These are phyloP conservation scores for Russula sp. DNA, from an alignment of 768 basidiomycete species.

Conservation along the genomic window DNA sequence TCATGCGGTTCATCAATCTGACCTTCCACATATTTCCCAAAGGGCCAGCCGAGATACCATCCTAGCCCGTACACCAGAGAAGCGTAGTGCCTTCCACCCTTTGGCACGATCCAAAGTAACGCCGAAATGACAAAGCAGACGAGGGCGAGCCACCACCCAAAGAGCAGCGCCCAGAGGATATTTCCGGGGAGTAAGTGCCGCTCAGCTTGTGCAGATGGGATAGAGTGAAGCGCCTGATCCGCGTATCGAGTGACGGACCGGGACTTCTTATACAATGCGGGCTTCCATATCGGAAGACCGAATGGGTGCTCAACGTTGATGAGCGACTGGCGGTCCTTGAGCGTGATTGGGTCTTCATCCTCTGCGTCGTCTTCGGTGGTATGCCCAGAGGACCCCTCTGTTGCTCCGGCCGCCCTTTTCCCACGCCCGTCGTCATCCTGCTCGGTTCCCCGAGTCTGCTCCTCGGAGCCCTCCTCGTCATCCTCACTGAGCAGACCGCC, in stretches of 20 bases:
- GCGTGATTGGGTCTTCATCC: constrained; percentile 83
- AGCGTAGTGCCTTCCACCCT: constrained; percentile 78
- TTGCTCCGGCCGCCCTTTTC: constrained; percentile 30
- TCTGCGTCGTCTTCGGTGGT: constrained; percentile 37
- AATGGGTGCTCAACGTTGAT: constrained; percentile 99
- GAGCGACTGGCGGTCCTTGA: constrained; percentile 93
- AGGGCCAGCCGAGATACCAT: constrained; percentile 97
- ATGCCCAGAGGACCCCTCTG: constrained; percentile 31
- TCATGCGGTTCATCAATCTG: constrained; percentile 34
- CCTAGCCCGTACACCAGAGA: constrained; percentile 86
- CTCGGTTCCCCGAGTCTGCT: constrained; percentile 30
- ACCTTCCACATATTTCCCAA: constrained; percentile 97
- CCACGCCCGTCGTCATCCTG: constrained; percentile 33
- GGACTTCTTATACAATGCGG: constrained; percentile 95
- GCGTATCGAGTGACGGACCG: constrained; percentile 95
- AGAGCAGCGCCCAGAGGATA: constrained; percentile 81
- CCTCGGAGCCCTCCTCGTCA: constrained; percentile 29
- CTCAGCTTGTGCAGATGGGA: constrained; percentile 89
- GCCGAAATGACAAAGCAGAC: constrained; percentile 60
- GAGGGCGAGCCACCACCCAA: constrained; percentile 91
- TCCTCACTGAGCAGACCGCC: constrained; percentile 19
- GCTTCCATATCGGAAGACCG: constrained; percentile 99
- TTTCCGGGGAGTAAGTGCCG: constrained; percentile 92
- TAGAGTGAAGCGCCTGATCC: constrained; percentile 86
- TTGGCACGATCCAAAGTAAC: constrained; percentile 64